Conservation (phyloP, 768 basidiomycete genomes). For the Crepidotus variabilis region DNA sequence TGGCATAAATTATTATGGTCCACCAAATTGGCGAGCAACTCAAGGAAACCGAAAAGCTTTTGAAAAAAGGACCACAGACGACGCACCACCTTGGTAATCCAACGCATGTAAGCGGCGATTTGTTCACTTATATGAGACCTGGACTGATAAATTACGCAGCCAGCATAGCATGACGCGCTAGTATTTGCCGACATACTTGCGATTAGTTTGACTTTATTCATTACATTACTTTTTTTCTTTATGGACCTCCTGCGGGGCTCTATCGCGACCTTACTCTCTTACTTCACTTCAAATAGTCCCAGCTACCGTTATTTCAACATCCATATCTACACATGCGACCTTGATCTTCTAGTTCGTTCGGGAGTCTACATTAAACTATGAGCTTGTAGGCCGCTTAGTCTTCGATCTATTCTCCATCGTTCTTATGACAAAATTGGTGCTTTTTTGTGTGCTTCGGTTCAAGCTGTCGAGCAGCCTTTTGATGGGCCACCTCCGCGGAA, state of each 20-base stretch:
- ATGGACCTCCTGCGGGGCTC: too few species aligned
- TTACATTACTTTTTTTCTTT: too few species aligned
- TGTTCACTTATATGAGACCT: too few species aligned
- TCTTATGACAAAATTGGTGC: background rate
- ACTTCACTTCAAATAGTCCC: too few species aligned
- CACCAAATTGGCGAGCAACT: background rate
- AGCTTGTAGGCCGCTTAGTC: background rate
- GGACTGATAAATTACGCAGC: too few species aligned
- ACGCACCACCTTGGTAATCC: background rate
- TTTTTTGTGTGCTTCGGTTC: background rate
- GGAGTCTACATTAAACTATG: background rate
- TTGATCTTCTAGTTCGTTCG: background rate
- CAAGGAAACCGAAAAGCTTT: background rate
- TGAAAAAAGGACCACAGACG: background rate
- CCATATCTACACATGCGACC: background rate
- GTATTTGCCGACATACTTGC: too few species aligned
- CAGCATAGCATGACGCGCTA: too few species aligned
- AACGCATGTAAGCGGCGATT: too few species aligned
- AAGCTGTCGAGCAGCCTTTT: background rate
- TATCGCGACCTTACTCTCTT: too few species aligned
- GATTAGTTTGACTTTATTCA: too few species aligned
- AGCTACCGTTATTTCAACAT: background rate
- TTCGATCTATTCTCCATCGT: background rate
- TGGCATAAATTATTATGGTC: background rate
- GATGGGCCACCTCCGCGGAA: background rate